Base-by-base conservation (phyloP, 2,329 filamentous ascomycete species). In the Paraconiothyrium sp. region DNA sequence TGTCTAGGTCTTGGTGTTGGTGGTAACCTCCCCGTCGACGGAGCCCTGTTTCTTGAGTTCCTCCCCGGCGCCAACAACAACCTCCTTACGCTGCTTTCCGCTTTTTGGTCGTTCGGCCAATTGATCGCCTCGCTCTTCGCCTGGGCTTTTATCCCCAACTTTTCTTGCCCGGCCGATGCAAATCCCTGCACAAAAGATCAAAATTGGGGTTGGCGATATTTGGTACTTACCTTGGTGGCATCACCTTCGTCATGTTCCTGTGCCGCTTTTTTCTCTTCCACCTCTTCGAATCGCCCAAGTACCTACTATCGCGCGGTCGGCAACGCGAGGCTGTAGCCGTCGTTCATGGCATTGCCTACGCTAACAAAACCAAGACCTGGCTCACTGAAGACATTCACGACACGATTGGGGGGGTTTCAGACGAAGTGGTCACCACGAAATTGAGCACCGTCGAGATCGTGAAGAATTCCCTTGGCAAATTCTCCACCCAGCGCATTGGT, bases 41-140 rank as follows among this genome's bases (percentile, higher is more conserved):
- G 91, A 37, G 90, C 92, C 0, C 82, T 95, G 2, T 95, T 96
- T 75, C 84, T 96, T 41, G 93, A 97, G 72, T 94, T 94, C 67
- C 80, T 96, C 0, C 93, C 93, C 0, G 89, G 90, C 60, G 86
- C 89, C 0, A 90, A 88, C n/a, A 89, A 88, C 64, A 88, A 88
- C 35, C 84, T 95, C 14, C 82, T 95, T 34, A 95, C 92, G 0
- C 83, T 94, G 51, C 83, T 96, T n/a, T 93, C 91, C 7, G 86
- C 93, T 8, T 95, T 92, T 90, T 97, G 93, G 92, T 91, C 92
- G 0, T 80, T 96, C 20, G 93, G 92, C 6, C 92, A 95, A 73
- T 83, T 96, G 8, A 85, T 90, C 59, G 88, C 90, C 1, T 74
- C 72, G 7, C 70, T 76, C 52, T 83, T 92, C 51, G 92, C 90